Evolutionary conservation across 169 alveolate species (phyloP).

Genomic region (Cyclospora cayetanensis): DNA sequence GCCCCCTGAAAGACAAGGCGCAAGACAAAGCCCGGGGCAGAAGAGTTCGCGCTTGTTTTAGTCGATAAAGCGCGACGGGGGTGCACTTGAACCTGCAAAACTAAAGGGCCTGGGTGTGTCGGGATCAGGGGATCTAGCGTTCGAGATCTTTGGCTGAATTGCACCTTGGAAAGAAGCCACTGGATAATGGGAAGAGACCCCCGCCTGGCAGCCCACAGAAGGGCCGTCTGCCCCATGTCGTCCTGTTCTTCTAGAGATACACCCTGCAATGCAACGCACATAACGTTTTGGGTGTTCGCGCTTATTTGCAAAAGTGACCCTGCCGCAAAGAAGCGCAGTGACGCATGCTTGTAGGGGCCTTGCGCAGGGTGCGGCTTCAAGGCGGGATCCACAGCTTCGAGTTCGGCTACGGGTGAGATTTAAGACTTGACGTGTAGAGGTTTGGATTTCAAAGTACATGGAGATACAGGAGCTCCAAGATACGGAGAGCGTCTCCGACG

Average conservation of each 20-base stretch:
- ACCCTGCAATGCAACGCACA: constrained; percentile 77
- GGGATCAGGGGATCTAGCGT: background rate
- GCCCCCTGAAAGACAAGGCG: constrained; percentile 49
- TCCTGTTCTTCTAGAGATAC: constrained; percentile 92
- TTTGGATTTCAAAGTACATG: too few species aligned
- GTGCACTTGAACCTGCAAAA: background rate
- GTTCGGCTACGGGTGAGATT: too few species aligned
- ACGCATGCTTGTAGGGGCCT: too few species aligned
- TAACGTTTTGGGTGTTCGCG: too few species aligned
- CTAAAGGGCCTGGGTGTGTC: background rate
- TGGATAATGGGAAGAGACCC: constrained; percentile 86
- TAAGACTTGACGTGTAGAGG: too few species aligned
- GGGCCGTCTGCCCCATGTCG: constrained; percentile 88
- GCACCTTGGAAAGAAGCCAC: constrained; percentile 82
- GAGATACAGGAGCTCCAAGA: constrained; percentile 30
- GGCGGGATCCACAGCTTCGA: too few species aligned
- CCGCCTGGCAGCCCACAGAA: constrained; percentile 87
- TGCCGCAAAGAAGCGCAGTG: too few species aligned
- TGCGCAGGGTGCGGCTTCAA: too few species aligned
- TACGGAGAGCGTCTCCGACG: background rate
- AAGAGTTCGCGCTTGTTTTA: background rate
- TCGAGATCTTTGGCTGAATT: background rate
- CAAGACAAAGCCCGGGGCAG: background rate
- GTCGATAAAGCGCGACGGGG: background rate
- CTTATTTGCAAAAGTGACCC: too few species aligned